phyloP scores from a whole-genome alignment of 2,329 filamentous ascomycete genomes.

The Colletotrichum trifolii region DNA sequence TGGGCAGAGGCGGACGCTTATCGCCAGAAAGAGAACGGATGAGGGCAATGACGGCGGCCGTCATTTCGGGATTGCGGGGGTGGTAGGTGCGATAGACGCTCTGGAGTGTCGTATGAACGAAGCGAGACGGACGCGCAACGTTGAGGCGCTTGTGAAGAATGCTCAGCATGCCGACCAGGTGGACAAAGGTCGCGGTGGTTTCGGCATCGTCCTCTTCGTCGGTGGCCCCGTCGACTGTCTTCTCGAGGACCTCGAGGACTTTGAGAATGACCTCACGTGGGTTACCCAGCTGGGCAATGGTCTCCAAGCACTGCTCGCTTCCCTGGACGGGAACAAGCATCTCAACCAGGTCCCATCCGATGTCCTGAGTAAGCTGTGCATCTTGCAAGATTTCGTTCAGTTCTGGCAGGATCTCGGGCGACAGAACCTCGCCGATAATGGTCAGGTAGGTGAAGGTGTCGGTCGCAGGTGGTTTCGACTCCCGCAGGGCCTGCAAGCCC shows the following conservation, averaged over 20 bases:
- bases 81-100: slow-evolving; percentile 76
- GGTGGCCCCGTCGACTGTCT: slow-evolving; percentile 55
- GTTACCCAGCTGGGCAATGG: slow-evolving; percentile 81
- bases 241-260: slow-evolving; percentile 77
- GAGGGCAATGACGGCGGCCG: slow-evolving; percentile 76
- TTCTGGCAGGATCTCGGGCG: slow-evolving; percentile 72
- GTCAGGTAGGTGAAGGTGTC: slow-evolving; percentile 83
- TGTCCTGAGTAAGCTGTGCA: slow-evolving; percentile 75
- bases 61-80: slow-evolving; percentile 73
- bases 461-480: slow-evolving; percentile 62
- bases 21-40: slow-evolving; percentile 75
- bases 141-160: slow-evolving; percentile 80
- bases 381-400: slow-evolving; percentile 78
- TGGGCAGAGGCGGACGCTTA: slow-evolving; percentile 72
- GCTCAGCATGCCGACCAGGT: slow-evolving; percentile 76
- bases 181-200: slow-evolving; percentile 68
- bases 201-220: slow-evolving; percentile 51
- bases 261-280: slow-evolving; percentile 85
- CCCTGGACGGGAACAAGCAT: slow-evolving; percentile 75
- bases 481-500: slow-evolving; percentile 57
- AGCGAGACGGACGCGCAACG: slow-evolving; percentile 81
- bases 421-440: slow-evolving; percentile 79
- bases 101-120: slow-evolving; percentile 80
- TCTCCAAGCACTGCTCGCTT: slow-evolving; percentile 77
- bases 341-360: slow-evolving; percentile 86